Conservation (phyloP, 1,284 basidiomycete species). For the Porogramme epimiltina region DNA sequence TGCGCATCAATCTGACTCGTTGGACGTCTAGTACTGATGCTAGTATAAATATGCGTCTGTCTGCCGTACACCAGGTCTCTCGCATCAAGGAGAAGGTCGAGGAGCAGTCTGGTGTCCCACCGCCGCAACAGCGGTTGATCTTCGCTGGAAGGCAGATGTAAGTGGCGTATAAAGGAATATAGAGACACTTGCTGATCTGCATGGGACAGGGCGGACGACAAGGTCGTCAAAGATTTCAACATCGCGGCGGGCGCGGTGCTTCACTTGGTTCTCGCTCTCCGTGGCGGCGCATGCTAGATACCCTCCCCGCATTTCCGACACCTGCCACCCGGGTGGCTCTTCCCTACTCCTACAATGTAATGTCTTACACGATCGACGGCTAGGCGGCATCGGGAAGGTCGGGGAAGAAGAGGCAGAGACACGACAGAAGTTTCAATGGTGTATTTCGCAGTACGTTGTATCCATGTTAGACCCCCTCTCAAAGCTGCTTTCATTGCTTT, state of each 20-base stretch:
- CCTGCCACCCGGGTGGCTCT: no score
- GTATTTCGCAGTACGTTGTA: constrained; percentile 19
- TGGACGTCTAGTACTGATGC: no score
- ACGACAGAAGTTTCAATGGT: constrained; percentile 8
- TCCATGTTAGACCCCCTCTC: constrained; percentile 13
- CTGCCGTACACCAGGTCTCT: constrained; percentile 80
- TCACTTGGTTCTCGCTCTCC: constrained; percentile 91
- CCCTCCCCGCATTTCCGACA: no score
- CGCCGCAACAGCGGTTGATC: constrained; percentile 95
- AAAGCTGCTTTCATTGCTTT: constrained; percentile 15
- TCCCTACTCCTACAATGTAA: background rate
- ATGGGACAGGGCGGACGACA: constrained; percentile 79
- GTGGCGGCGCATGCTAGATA: constrained; percentile 63
- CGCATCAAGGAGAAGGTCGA: constrained; percentile 99
- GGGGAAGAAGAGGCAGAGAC: background rate
- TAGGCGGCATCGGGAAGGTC: background rate
- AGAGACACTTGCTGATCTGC: background rate
- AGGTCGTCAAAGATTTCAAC: constrained; percentile 83
- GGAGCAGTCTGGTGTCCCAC: constrained; percentile 98
- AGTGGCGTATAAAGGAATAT: no score
- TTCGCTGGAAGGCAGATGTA: constrained; percentile 96
- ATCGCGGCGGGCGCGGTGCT: constrained; percentile 84
- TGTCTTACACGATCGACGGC: background rate
- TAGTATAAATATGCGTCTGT: no score
- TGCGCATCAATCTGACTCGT: no score